These are phyloP conservation scores for Aspergillus uvarum DNA, from an alignment of 2,329 filamentous ascomycete species.

Conservation along the genomic window DNA sequence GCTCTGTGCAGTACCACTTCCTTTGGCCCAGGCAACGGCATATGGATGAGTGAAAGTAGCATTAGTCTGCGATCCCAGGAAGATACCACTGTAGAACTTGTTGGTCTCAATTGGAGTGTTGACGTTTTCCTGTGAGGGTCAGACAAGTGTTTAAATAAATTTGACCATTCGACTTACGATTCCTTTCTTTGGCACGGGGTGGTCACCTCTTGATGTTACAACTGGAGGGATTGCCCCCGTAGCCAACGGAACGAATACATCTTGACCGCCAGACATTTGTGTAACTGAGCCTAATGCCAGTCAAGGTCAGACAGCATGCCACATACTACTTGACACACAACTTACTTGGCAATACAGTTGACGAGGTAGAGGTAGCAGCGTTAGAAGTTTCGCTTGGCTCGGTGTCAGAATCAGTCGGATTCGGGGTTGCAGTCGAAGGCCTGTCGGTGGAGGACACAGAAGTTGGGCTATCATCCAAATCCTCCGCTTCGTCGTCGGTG, in stretches of 20 bases:
- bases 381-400: background rate
- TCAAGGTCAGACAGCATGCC: conserved; percentile 3
- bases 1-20: conserved; percentile 61
- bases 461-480: background rate
- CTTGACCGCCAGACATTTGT: conserved; percentile 35
- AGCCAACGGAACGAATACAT: conserved; percentile 45
- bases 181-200: conserved; percentile 42
- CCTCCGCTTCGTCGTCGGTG: background rate
- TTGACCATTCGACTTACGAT: conserved; percentile 32
- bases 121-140: conserved; percentile 28
- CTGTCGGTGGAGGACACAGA: background rate
- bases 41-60: conserved; percentile 76
- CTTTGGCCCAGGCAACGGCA: conserved; percentile 66
- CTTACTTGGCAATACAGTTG: conserved; percentile 10
- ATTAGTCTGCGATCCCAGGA: conserved; percentile 68
- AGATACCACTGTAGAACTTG: conserved; percentile 75
- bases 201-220: conserved; percentile 41
- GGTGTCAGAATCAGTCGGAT: background rate
- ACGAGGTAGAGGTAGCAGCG: background rate
- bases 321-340: background rate
- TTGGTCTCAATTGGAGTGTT: conserved; percentile 46
- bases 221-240: conserved; percentile 39
- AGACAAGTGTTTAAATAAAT: conserved; percentile 1
- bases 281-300: conserved; percentile 7
- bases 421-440: background rate